Evolutionary conservation across 805 yeast species (phyloP), one percentile per base, ranked within the genome.

Genomic region (Ogataea wickerhamii): DNA sequence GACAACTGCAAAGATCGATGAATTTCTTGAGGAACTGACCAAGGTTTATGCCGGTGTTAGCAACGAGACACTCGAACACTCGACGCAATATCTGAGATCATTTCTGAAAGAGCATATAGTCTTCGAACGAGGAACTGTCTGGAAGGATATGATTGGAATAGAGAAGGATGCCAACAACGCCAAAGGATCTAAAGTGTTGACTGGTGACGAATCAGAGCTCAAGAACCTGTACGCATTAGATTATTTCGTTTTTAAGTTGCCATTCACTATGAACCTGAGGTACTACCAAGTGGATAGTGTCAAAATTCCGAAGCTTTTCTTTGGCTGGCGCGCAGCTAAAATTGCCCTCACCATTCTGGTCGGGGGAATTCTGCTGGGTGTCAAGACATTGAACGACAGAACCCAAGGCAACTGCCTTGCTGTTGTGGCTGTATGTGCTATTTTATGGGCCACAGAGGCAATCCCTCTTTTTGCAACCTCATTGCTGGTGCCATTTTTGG

Each of bases 371-470:
- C 61, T 81, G 24, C 55, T 80, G 36, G 72, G 74, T 39, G 76
- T 80, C 27, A 71, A 76, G 44, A 80, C 87, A 0, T 73, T 81
- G 44, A 73, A 78, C 44, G 85, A 80, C 52, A 64, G 64, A 26
- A 77, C 73, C 4, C 78, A 81, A 54, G 74, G 71, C 49, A 72
- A 82, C 51, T 76, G 83, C 58, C 71, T 81, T 69, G 85, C 86
- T 5, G 65, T 80, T 18, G 73, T 80, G 29, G 82, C 72, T 8
- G 75, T 82, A 45, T 56, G 68, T 33, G 74, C 76, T 6, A 60
- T 73, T 44, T 52, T 72, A 29, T 73, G 77, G 77, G 77, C 77
- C 6, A 53, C 71, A 11, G 78, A 73, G 51, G 74, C 76, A 5
- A 55, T 73, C 14, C 78, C 78, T 13, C 57, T 73, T 37, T 70